phyloP scores from a whole-genome alignment of 2,329 filamentous ascomycete genomes.

The Acrocalymma vagum region DNA sequence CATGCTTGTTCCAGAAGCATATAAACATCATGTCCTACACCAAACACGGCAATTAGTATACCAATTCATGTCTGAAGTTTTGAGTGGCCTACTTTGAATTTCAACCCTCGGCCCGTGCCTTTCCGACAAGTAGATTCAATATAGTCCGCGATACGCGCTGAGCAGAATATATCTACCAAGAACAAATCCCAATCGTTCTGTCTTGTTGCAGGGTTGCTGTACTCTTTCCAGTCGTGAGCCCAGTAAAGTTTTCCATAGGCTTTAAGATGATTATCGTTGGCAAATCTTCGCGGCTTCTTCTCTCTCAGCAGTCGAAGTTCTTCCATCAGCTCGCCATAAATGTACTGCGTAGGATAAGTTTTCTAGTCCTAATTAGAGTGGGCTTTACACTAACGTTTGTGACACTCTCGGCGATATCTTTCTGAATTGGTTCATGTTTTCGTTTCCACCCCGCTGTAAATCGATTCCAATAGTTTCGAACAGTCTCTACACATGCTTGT shows the following conservation, averaged over 20 bases:
- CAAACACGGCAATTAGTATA: conserved; percentile 7
- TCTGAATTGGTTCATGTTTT: conserved; percentile 15
- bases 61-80: conserved; percentile 3
- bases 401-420: conserved; percentile 14
- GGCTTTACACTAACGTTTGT: conserved; percentile 6
- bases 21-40: conserved; percentile 21
- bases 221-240: conserved; percentile 15
- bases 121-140: conserved; percentile 18
- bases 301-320: conserved; percentile 8
- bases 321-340: conserved; percentile 8
- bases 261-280: conserved; percentile 8
- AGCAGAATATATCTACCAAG: conserved; percentile 18
- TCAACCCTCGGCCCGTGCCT: conserved; percentile 18
- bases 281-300: conserved; percentile 13
- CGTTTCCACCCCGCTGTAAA: conserved; percentile 18
- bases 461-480: conserved; percentile 22
- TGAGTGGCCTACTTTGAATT: conserved; percentile 15
- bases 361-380: conserved; percentile 1
- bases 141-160: conserved; percentile 21
- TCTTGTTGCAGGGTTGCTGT: conserved; percentile 15
- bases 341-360: conserved; percentile 8
- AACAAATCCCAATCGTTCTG: conserved; percentile 15
- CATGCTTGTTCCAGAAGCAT: conserved; percentile 20
- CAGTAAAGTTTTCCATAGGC: conserved; percentile 7
- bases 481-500: conserved; percentile 16